Conservation (phyloP, 2,329 filamentous ascomycete genomes). For the Xylaria sp. region DNA sequence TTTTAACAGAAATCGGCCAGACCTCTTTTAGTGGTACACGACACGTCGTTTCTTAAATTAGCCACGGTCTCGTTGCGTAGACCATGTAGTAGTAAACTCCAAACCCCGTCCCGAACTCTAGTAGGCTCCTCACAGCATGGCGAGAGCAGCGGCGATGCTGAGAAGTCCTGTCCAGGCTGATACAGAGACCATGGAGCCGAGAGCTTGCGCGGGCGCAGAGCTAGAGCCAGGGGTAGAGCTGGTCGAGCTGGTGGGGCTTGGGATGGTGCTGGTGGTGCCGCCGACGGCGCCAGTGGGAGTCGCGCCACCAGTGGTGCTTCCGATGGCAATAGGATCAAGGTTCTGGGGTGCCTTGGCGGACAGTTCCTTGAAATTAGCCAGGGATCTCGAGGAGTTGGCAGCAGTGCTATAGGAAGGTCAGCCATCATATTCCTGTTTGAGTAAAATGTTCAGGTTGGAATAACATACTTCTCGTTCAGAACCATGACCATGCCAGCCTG, state of each 20-base stretch:
- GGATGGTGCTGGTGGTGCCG: constrained; percentile 34
- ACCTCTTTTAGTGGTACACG: background rate
- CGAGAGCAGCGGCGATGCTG: constrained; percentile 54
- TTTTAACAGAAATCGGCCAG: background rate
- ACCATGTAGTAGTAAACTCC: background rate
- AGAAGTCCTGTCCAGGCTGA: constrained; percentile 57
- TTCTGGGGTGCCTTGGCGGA: constrained; percentile 51
- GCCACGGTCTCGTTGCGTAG: background rate
- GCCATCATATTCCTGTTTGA: constrained; percentile 14
- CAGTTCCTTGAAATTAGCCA: constrained; percentile 59
- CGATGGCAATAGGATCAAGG: constrained; percentile 46
- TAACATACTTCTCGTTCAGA: constrained; percentile 75
- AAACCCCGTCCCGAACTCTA: background rate
- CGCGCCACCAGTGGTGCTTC: constrained; percentile 33
- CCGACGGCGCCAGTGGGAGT: constrained; percentile 3
- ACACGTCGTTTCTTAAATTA: background rate
- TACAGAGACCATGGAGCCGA: constrained; percentile 48
- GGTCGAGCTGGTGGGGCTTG: constrained; percentile 34
- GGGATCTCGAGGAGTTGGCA: constrained; percentile 63
- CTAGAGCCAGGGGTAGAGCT: constrained; percentile 11
- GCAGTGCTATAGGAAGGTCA: constrained; percentile 51
- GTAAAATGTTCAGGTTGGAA: background rate
- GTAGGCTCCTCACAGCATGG: constrained; percentile 51
- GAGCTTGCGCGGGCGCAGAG: constrained; percentile 34
- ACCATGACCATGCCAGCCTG: constrained; percentile 79